Conservation (phyloP, 805 yeast species). For the Kazachstania viticola region DNA sequence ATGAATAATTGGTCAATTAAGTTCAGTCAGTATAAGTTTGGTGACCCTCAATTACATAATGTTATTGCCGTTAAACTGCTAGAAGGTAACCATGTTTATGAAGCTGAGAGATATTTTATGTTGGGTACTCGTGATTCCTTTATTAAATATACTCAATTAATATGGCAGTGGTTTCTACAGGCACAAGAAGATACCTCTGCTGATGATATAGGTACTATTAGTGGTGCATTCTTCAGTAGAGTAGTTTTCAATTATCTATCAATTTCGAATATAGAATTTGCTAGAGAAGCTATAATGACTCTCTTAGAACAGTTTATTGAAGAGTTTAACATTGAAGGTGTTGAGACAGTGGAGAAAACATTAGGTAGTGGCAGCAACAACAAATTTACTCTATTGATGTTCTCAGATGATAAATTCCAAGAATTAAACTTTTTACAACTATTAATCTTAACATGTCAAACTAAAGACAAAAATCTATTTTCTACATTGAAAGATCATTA, state of each 20-base stretch:
- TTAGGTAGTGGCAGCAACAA: too few relatives aligned
- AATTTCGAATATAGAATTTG: slow-evolving; percentile 54
- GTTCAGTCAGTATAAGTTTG: slow-evolving; percentile 40
- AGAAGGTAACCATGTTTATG: slow-evolving; percentile 39
- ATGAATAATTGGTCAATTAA: slow-evolving; percentile 55
- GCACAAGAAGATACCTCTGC: slow-evolving; percentile 11
- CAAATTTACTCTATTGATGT: slow-evolving; percentile 27
- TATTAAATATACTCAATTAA: slow-evolving; percentile 34
- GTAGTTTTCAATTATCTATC: slow-evolving; percentile 67
- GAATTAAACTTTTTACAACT: slow-evolving; percentile 62
- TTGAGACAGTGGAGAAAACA: slow-evolving; percentile 20
- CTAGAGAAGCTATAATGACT: slow-evolving; percentile 29
- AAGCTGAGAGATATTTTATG: slow-evolving; percentile 64
- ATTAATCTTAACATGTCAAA: slow-evolving; percentile 47
- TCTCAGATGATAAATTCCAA: slow-evolving; percentile 25
- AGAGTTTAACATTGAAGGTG: slow-evolving; percentile 11
- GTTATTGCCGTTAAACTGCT: slow-evolving; percentile 59
- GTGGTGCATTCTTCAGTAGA: slow-evolving; percentile 34
- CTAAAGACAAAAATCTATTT: slow-evolving; percentile 41
- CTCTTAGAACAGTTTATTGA: slow-evolving; percentile 29
- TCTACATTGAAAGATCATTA: slow-evolving; percentile 42
- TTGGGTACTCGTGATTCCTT: slow-evolving; percentile 51
- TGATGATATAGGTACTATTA: slow-evolving; percentile 13
- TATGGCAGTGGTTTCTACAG: slow-evolving; percentile 36
- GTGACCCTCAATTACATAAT: slow-evolving; percentile 68